Conservation (phyloP, 2,329 filamentous ascomycete species). For the Aspergillus udagawae region DNA sequence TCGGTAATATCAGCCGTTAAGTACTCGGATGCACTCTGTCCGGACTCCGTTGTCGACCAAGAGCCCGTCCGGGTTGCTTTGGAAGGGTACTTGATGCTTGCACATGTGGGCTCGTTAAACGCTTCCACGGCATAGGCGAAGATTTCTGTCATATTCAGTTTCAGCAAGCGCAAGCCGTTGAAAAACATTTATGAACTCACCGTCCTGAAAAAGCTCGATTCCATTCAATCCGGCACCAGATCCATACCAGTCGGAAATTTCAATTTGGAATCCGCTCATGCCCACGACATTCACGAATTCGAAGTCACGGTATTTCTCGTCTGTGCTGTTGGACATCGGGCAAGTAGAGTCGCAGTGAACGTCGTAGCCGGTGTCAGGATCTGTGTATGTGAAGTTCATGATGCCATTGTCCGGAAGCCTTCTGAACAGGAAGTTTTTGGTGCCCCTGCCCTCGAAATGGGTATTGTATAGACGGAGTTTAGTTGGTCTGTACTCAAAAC, state of each 20-base stretch:
- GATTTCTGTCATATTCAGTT: conserved; percentile 52
- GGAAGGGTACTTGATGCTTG: conserved; percentile 60
- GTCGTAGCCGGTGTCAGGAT: conserved; percentile 65
- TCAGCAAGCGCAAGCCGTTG: not conserved
- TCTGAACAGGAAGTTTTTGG: conserved; percentile 81
- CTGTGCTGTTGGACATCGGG: conserved; percentile 69
- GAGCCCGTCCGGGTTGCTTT: conserved; percentile 66
- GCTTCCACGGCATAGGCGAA: conserved; percentile 77
- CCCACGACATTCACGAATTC: conserved; percentile 81
- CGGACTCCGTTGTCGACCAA: conserved; percentile 67
- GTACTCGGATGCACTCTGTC: conserved; percentile 70
- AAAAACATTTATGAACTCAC: conserved; percentile 32
- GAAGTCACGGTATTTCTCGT: conserved; percentile 76
- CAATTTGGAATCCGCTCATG: conserved; percentile 81
- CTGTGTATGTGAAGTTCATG: conserved; percentile 90
- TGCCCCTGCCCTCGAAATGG: conserved; percentile 75
- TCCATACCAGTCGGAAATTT: conserved; percentile 85
- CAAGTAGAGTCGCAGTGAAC: conserved; percentile 75
- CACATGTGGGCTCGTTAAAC: conserved; percentile 86
- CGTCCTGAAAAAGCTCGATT: conserved; percentile 79
- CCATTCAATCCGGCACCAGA: conserved; percentile 78
- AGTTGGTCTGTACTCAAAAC: conserved; percentile 80
- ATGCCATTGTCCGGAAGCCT: conserved; percentile 85
- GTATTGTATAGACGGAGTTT: conserved; percentile 88
- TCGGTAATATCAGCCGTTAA: conserved; percentile 64